phyloP scores from a whole-genome alignment of 768 basidiomycete species.

The Coprinellus micaceus region DNA sequence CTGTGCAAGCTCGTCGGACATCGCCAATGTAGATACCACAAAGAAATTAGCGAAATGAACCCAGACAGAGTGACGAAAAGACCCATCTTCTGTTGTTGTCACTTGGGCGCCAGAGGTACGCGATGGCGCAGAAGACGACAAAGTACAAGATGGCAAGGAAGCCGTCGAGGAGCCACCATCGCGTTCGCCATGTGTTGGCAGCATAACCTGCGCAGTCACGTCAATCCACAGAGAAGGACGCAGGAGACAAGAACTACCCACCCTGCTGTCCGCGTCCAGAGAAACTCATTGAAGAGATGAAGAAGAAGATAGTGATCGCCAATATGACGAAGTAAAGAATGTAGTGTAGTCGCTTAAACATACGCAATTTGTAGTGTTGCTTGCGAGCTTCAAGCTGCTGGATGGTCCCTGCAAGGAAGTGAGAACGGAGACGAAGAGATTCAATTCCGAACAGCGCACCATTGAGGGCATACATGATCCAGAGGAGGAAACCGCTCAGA shows the following conservation, averaged over 20 bases:
- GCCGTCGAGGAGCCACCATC: constrained; percentile 97
- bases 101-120: constrained; percentile 93
- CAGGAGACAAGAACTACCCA: constrained; percentile 33
- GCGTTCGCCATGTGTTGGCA: constrained; percentile 80
- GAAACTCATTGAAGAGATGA: constrained; percentile 88
- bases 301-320: constrained; percentile 85
- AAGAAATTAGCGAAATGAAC: constrained; percentile 18
- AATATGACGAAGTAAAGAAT: constrained; percentile 81
- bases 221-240: too few species aligned
- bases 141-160: constrained; percentile 90
- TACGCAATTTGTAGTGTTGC: constrained; percentile 78
- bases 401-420: constrained; percentile 68
- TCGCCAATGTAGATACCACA: constrained; percentile 65
- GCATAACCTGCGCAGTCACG: too few species aligned
- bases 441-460: constrained; percentile 40
- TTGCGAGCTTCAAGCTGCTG: constrained; percentile 80
- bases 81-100: constrained; percentile 83
- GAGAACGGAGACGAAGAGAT: background rate
- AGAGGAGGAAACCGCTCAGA: constrained; percentile 91
- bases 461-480: constrained; percentile 91
- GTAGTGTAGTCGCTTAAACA: constrained; percentile 85
- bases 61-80: constrained; percentile 15
- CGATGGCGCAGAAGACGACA: constrained; percentile 71
- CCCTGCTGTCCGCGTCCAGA: constrained; percentile 90
- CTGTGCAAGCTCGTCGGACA: constrained; percentile 96